phyloP scores from a whole-genome alignment of 2,329 filamentous ascomycete species.

The Septoria petroselini region DNA sequence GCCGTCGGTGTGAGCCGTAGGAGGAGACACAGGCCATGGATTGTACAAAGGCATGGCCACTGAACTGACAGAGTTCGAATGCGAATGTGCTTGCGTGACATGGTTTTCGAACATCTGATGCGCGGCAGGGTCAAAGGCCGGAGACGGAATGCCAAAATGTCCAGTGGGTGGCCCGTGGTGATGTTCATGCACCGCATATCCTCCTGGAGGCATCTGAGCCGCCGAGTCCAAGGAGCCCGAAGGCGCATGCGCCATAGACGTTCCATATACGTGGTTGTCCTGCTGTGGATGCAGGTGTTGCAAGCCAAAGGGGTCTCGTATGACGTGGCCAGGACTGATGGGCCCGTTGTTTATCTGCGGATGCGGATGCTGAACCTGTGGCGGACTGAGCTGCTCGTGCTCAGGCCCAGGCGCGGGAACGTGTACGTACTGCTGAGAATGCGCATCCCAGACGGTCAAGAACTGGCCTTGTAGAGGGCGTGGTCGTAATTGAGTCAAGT shows the following conservation, averaged over 20 bases:
- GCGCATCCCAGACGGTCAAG: slow-evolving; percentile 14
- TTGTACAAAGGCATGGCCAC: not conserved
- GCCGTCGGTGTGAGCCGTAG: not conserved
- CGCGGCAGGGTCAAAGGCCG: too few relatives aligned
- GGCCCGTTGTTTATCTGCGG: slow-evolving; percentile 1
- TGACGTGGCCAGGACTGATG: slow-evolving; percentile 15
- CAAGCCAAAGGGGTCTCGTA: slow-evolving; percentile 7
- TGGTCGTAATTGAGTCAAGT: slow-evolving; percentile 19
- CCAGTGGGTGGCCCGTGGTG: not conserved
- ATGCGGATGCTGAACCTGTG: not conserved
- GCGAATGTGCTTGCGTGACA: not conserved
- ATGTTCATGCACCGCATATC: not conserved
- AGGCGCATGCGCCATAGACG: not conserved
- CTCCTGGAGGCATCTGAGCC: not conserved
- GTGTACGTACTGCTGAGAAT: slow-evolving; percentile 17
- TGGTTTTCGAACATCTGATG: too few relatives aligned
- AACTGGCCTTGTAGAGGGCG: slow-evolving; percentile 16
- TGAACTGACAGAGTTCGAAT: not conserved
- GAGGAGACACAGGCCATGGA: not conserved
- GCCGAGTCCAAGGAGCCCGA: not conserved
- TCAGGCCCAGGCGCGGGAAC: slow-evolving; percentile 15
- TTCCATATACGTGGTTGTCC: not conserved
- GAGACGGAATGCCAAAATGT: too few relatives aligned
- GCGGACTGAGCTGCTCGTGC: slow-evolving; percentile 7
- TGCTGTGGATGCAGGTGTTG: not conserved